These are phyloP conservation scores for Dothideomycetes sp. DNA, from an alignment of 2,329 filamentous ascomycete species.

Conservation along the genomic window DNA sequence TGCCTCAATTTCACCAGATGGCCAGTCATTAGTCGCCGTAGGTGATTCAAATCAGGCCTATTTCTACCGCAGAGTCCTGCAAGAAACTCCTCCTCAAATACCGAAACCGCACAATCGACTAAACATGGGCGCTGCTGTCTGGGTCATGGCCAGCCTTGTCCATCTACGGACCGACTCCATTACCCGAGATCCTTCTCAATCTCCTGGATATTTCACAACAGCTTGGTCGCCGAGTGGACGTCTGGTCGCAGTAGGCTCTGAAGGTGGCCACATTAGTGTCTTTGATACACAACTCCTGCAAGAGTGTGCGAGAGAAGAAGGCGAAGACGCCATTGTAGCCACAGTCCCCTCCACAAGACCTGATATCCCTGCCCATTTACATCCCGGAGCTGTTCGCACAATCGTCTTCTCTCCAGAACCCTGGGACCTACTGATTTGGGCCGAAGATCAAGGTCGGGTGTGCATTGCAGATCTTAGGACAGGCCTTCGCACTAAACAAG, in stretches of 20 bases:
- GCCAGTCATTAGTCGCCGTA: constrained; percentile 66
- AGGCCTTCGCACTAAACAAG: constrained; percentile 56
- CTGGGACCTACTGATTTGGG: constrained; percentile 86
- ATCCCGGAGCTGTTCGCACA: constrained; percentile 67
- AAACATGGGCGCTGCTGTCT: constrained; percentile 23
- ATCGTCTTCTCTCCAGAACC: constrained; percentile 88
- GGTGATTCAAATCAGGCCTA: constrained; percentile 82
- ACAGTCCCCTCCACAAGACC: constrained; percentile 70
- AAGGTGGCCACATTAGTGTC: constrained; percentile 68
- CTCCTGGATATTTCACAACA: constrained; percentile 59
- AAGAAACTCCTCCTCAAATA: constrained; percentile 21
- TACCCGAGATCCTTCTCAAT: constrained; percentile 16
- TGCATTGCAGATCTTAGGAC: constrained; percentile 63
- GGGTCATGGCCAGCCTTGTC: constrained; percentile 30
- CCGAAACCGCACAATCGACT: constrained; percentile 26
- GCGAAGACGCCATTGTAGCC: constrained; percentile 53
- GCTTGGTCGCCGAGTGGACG: constrained; percentile 63
- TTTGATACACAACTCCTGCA: constrained; percentile 47
- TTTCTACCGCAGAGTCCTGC: constrained; percentile 53
- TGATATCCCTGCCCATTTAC: constrained; percentile 23
- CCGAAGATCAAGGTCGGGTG: constrained; percentile 70
- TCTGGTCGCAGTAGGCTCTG: constrained; percentile 65
- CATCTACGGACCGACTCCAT: constrained; percentile 26
- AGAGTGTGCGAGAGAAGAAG: constrained; percentile 15
- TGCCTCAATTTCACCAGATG: constrained; percentile 85